Percentiles rank a stretch among this genome's conserved stretches.
phyloP scores from a whole-genome alignment of 129 eudicot species.

The Pseudognaphalium luteoalbum region DNA sequence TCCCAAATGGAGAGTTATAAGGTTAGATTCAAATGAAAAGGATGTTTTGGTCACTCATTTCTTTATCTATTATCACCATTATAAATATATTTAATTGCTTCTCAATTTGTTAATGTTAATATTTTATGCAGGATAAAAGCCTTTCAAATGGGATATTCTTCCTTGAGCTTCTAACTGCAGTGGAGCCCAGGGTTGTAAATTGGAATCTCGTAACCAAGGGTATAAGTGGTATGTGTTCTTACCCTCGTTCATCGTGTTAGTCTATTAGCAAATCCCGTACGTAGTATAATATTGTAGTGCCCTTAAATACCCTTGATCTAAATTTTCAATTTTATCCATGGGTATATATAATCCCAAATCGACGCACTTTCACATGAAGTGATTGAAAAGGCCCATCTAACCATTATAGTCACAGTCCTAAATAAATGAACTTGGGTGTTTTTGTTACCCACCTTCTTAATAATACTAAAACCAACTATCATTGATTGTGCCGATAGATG shows the following conservation, averaged over 20 bases:
- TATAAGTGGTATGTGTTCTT: conserved; percentile 59
- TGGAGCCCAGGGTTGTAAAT: conserved; percentile 92
- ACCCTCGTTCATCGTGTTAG: conserved; percentile 2
- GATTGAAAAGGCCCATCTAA: background rate
- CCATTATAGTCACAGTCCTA: background rate
- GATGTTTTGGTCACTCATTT: background rate
- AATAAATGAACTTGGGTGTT: background rate
- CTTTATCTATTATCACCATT: background rate
- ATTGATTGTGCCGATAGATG: conserved; percentile 51
- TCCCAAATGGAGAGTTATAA: conserved; percentile 79
- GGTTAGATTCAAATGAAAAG: conserved; percentile 38
- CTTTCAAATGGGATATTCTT: conserved; percentile 87
- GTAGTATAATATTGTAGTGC: too few relatives aligned
- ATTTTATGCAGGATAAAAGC: conserved; percentile 61
- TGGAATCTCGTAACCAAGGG: conserved; percentile 98
- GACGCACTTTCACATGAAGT: background rate
- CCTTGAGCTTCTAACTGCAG: conserved; percentile 91
- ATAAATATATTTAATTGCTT: conserved; percentile 1
- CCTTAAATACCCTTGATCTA: background rate
- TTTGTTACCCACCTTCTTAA: background rate
- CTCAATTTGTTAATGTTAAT: conserved; percentile 9
- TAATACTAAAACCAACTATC: conserved; percentile 8
- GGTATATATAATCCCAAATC: background rate
- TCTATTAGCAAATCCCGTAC: background rate
- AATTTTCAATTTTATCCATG: background rate